Evolutionary conservation across 768 basidiomycete species (phyloP), one percentile per base, ranked within the genome.

Genomic region (Stropharia rugosoannulata): DNA sequence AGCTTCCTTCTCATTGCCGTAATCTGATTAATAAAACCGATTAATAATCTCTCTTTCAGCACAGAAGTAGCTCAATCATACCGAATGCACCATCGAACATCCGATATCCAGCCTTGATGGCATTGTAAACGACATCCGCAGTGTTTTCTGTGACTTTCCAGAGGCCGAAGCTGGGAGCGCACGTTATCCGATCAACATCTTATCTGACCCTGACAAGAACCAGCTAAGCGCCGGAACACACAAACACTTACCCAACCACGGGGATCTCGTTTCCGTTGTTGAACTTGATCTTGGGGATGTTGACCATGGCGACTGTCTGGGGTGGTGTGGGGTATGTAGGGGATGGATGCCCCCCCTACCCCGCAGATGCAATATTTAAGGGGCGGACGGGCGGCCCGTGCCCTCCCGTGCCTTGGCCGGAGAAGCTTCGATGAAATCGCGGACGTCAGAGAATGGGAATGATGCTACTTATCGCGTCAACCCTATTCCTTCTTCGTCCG

Each of bases 1-100:
- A 4, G 89, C 87, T 69, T 93, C 85, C 64, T 86, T 89, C 73
- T 96, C 94, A 60, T 96, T 95, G 7, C 89, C 93, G 68, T 93
- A 94, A 73, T 92, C 90, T 71, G 51, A 56, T n/a, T 46, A 51
- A 52, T 22, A 42, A n/a, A 49, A 54, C 43, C 59, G 48, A 56
- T 54, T 39, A 49, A 8, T 11, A 42, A 25, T 39, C 35, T 16
- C 39, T 7, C 9, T 7, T 32, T 32, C 9, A 32, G 9, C 38
- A 3, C 27, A n/a, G 51, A 27, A 11, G 22, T 15, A 19, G 32
- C n/a, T 27, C 37, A 32, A 15, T 44, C 69, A 18, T 46, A 61
- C 84, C 83, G 32, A 68, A 70, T 9, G 92, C 92, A 57, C 90
- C 87, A 54, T 94, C 93, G 53, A 96, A 78, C 52, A 96, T 87